Base-by-base conservation (phyloP, 306 rosid genomes). In the Begonia masoniana region DNA sequence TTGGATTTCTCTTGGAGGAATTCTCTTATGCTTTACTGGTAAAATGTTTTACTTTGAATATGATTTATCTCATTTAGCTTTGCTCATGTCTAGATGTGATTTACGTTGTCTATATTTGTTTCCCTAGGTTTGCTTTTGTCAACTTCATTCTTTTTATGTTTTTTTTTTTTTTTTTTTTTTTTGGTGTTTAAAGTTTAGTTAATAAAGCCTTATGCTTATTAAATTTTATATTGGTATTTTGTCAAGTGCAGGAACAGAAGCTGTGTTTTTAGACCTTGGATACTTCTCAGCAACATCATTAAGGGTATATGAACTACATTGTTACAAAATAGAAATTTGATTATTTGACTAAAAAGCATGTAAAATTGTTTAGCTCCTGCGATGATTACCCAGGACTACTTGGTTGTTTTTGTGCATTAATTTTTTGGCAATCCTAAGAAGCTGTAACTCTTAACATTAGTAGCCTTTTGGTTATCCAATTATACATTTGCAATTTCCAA, bases 181-280 rank as follows among this genome's bases (percentile, higher is more conserved):
- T 45, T 45, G 16, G 10, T 13, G 56, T 12, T 42, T 54, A 54
- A 63, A 31, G 9, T 5, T 31, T 31, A 31, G 9, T 5, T 31
- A 5, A 31, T 31, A 55, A 3, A 50, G 23, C 11, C n/a, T 15
- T 50, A 4, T 50, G 10, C 23, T 13, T 50, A n/a, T 50, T 8
- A 45, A 45, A 11, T 45, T 59, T 31, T 60, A 57, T 68, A 59
- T 54, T 54, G 64, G 11, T 43, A 54, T 72, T 62, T 71, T 50
- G 72, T 57, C 54, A 47, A 64, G 57, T 76, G 63, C 81, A 87
- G 94, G 94, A 67, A 78, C 79, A 55, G 91, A 83, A 66, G 84
- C 89, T 47, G 71, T 87, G 85, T 78, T 83, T 81, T 61, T 74
- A n/a, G 87, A 87, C 77, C 83, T 81, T 60, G 96, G 94, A 43